Conservation (phyloP, 441 rosid species). For the Gossypium aridum region DNA sequence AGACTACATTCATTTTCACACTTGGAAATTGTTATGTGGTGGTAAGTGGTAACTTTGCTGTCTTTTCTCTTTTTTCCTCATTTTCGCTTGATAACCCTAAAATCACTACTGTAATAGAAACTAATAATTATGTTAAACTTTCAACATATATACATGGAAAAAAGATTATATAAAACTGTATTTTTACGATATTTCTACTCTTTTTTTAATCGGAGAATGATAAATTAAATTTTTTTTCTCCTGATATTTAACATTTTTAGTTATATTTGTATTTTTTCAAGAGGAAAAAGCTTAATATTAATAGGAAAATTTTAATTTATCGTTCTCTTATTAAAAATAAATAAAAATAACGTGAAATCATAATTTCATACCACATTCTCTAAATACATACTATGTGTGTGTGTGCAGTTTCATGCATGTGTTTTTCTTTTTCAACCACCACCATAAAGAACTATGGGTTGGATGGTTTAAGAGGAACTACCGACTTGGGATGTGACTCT, state of each 20-base stretch:
- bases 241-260: too few species aligned
- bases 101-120: background rate
- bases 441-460: background rate
- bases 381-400: too few species aligned
- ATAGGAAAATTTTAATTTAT: too few species aligned
- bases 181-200: accelerated
- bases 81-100: background rate
- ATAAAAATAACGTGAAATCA: too few species aligned
- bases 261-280: too few species aligned
- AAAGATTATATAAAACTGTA: too few species aligned
- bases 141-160: background rate
- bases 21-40: background rate
- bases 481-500: background rate
- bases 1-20: background rate
- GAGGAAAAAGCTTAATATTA: too few species aligned
- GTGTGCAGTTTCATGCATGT: background rate
- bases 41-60: background rate
- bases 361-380: too few species aligned
- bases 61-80: background rate
- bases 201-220: too few species aligned
- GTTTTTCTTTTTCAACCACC: background rate
- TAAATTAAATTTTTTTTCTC: too few species aligned
- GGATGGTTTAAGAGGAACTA: background rate
- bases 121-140: background rate
- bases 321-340: too few species aligned